A percentile compares a stretch with the other conserved stretches of the same genome.
These are phyloP conservation scores for Paramecium octaurelia DNA, from an alignment of 73 alveolate genomes.

Conservation along the genomic window DNA sequence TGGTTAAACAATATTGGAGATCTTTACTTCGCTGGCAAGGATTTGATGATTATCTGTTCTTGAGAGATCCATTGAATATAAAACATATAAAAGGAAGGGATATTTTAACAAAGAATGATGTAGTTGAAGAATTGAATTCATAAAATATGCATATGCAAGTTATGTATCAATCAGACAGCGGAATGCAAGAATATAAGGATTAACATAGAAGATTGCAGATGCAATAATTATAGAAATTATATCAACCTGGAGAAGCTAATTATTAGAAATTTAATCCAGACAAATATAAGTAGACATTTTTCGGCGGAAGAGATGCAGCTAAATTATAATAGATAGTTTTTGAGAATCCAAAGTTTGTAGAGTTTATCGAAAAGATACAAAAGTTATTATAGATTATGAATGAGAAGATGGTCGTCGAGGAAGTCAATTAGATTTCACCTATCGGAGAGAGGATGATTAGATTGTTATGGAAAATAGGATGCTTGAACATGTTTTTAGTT, in stretches of 20 bases:
- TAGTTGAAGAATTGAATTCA: neutral
- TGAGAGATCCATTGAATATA: neutral
- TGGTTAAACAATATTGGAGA: slow-evolving; percentile 21
- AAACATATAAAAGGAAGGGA: neutral
- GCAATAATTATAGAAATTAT: neutral
- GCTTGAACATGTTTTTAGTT: neutral
- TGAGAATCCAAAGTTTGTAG: neutral
- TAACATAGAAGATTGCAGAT: neutral
- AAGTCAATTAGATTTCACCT: neutral
- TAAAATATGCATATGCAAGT: neutral
- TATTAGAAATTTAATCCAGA: slow-evolving; percentile 6
- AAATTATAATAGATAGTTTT: neutral
- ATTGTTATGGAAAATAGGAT: slow-evolving; percentile 22
- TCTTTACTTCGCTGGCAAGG: slow-evolving; percentile 34
- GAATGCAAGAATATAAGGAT: slow-evolving; percentile 3
- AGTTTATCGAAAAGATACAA: neutral
- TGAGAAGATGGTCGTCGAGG: neutral
- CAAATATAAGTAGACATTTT: neutral
- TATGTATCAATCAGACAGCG: neutral
- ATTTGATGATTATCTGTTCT: slow-evolving; percentile 15
- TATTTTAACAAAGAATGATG: neutral
- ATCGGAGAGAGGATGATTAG: slow-evolving; percentile 30
- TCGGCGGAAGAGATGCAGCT: neutral
- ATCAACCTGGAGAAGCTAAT: slow-evolving; percentile 11
- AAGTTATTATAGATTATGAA: neutral